phyloP scores from a whole-genome alignment of 2,329 filamentous ascomycete species.

The Xylaria sp. region DNA sequence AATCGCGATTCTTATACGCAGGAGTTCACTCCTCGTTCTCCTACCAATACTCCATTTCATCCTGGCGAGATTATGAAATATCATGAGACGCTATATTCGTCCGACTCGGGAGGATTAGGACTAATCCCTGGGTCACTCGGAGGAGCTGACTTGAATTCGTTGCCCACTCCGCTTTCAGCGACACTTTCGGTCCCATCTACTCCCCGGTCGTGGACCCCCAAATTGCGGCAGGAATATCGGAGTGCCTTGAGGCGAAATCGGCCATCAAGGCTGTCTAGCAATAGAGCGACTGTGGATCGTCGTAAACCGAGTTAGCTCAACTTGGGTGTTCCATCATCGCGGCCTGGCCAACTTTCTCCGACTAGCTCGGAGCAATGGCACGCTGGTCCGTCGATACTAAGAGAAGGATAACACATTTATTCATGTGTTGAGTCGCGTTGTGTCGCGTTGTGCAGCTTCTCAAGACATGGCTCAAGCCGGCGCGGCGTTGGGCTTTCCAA shows the following conservation, averaged over 20 bases:
- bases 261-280: not conserved
- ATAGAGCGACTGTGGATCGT: not conserved
- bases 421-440: no score
- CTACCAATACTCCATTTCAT: no score
- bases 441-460: no score
- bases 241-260: not conserved
- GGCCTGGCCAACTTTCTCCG: not conserved
- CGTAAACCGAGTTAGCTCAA: not conserved
- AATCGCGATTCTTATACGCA: no score
- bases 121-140: not conserved
- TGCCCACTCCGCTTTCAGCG: not conserved
- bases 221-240: not conserved
- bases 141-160: not conserved
- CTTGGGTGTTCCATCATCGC: no score
- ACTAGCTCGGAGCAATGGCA: not conserved
- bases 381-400: no score
- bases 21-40: no score
- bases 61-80: no score
- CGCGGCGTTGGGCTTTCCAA: no score
- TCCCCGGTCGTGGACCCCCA: not conserved
- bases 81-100: no score
- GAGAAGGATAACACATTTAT: no score
- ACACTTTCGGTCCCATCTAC: not conserved
- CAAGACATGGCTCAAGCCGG: no score
- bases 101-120: not conserved